A percentile compares a stretch with the other conserved stretches of the same genome.
These are phyloP conservation scores for Melampsora larici-populina DNA, from an alignment of 1,284 basidiomycete species.

Conservation along the genomic window DNA sequence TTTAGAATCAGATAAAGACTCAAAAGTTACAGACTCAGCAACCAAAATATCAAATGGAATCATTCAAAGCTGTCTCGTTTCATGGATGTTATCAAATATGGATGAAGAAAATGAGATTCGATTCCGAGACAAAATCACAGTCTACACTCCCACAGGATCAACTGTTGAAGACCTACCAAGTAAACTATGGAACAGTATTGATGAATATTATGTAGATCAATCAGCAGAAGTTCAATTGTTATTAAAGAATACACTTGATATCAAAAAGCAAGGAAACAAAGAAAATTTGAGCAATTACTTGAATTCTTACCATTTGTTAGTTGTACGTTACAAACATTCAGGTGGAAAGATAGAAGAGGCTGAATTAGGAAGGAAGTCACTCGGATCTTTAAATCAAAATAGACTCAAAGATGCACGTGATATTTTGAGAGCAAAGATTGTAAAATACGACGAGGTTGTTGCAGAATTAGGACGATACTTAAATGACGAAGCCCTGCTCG, in stretches of 20 bases:
- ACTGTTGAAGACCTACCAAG: background rate
- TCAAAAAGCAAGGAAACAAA: background rate
- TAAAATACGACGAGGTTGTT: background rate
- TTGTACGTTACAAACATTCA: background rate
- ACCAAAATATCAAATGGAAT: background rate
- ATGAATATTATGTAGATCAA: background rate
- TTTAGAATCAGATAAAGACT: background rate
- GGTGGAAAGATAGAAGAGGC: background rate
- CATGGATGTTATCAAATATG: background rate
- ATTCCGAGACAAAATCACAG: background rate
- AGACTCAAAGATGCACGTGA: background rate
- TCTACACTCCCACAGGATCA: background rate
- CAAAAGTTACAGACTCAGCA: background rate
- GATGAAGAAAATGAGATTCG: background rate
- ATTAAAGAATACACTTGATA: background rate
- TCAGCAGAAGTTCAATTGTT: background rate
- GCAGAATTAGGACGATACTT: background rate
- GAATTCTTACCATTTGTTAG: background rate
- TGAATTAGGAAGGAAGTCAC: background rate
- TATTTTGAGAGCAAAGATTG: background rate
- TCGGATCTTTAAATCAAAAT: background rate
- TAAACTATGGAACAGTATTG: background rate
- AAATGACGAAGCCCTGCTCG: background rate
- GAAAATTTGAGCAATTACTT: background rate
- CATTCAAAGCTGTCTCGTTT: background rate